These are phyloP conservation scores for Pseudonectria buxi DNA, from an alignment of 2,329 filamentous ascomycete genomes.

Conservation along the genomic window DNA sequence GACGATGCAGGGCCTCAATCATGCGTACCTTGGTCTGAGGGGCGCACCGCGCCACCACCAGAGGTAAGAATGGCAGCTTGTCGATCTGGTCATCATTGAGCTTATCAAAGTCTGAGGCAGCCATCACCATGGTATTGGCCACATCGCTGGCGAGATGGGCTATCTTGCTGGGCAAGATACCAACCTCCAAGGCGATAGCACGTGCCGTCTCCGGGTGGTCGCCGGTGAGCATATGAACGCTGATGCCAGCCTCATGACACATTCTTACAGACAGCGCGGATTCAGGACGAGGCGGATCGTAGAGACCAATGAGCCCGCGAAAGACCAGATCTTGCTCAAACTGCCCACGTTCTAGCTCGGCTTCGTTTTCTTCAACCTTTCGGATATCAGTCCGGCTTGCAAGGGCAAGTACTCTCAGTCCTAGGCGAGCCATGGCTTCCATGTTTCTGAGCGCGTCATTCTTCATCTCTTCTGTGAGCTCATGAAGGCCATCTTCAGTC, in stretches of 20 bases:
- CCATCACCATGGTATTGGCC: conserved; percentile 57
- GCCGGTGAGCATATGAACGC: conserved; percentile 64
- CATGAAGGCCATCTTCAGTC: conserved; percentile 34
- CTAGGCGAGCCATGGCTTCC: conserved; percentile 59
- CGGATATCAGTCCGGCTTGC: conserved; percentile 45
- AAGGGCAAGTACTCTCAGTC: conserved; percentile 62
- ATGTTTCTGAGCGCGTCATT: conserved; percentile 58
- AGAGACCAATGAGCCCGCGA: conserved; percentile 64
- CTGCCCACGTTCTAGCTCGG: conserved; percentile 42
- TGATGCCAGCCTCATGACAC: conserved; percentile 56
- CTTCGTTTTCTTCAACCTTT: conserved; percentile 28
- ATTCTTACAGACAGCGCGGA: conserved; percentile 51
- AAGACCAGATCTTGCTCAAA: conserved; percentile 59
- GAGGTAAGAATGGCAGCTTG: conserved; percentile 52
- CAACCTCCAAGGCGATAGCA: conserved; percentile 58
- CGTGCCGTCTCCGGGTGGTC: conserved; percentile 60
- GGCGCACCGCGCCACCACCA: conserved; percentile 64
- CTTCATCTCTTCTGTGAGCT: conserved; percentile 47
- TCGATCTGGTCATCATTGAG: conserved; percentile 59
- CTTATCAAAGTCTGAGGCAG: conserved; percentile 60
- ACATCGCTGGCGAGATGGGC: conserved; percentile 46
- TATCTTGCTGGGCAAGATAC: conserved; percentile 50
- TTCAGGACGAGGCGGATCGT: conserved; percentile 64
- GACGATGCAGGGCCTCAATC: conserved; percentile 65
- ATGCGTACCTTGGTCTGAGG: conserved; percentile 68